phyloP scores from a whole-genome alignment of 2,329 filamentous ascomycete species.

The Cladosporium sp. region DNA sequence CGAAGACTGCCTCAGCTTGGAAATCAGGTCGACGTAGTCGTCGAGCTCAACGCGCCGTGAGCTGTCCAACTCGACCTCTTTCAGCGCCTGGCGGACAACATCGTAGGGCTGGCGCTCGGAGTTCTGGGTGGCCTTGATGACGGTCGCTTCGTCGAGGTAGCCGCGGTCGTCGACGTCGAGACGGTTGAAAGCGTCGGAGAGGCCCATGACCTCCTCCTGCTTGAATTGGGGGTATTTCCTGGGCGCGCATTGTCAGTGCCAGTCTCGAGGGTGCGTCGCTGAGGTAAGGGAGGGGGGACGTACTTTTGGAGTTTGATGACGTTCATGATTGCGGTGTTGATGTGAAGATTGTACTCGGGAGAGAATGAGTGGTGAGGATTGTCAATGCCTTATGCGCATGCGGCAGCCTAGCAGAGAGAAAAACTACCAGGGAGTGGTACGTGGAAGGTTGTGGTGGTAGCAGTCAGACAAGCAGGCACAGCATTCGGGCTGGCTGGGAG shows the following conservation, averaged over 20 bases:
- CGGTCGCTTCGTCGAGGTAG: conserved; percentile 92
- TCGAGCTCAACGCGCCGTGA: conserved; percentile 93
- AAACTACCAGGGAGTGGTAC: background rate
- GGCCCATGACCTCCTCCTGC: conserved; percentile 87
- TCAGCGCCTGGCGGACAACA: conserved; percentile 91
- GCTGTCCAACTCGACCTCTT: conserved; percentile 95
- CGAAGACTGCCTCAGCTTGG: conserved; percentile 62
- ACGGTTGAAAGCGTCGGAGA: conserved; percentile 92
- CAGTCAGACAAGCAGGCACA: too few species aligned
- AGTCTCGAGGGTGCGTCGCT: conserved; percentile 11
- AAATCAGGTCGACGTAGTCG: conserved; percentile 92
- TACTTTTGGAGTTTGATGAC: conserved; percentile 93
- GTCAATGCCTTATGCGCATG: conserved; percentile 4
- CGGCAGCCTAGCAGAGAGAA: conserved; percentile 9
- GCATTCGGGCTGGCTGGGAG: background rate
- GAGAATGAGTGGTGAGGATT: background rate
- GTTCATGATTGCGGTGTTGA: conserved; percentile 61
- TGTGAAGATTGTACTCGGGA: background rate
- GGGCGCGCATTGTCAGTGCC: conserved; percentile 19
- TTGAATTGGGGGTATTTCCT: conserved; percentile 98
- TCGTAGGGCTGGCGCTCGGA: conserved; percentile 96
- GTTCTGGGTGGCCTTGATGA: conserved; percentile 92
- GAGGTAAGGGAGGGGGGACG: conserved; percentile 29
- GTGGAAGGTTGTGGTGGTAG: background rate
- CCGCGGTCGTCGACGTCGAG: conserved; percentile 97